A percentile compares a stretch with the other conserved stretches of the same genome.
These are phyloP conservation scores for Coemansia nantahalensis DNA, from an alignment of 192 early-diverging fungal species.

Conservation along the genomic window DNA sequence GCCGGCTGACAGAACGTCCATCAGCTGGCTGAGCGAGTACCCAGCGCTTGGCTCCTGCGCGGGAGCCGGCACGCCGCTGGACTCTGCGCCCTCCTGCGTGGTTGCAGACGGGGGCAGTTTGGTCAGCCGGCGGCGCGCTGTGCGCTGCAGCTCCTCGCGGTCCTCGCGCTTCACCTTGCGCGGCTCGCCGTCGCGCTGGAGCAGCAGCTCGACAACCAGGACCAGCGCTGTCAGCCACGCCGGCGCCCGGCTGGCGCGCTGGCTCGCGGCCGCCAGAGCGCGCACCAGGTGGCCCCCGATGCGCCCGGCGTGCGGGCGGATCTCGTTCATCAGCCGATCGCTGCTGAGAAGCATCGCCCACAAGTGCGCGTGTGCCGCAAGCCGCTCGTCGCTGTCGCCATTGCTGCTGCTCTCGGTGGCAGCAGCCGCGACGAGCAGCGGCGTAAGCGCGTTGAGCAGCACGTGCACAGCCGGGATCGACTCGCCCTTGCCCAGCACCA, in stretches of 20 bases:
- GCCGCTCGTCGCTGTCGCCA: conserved; percentile 20
- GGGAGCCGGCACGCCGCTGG: conserved; percentile 6
- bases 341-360: conserved; percentile 50
- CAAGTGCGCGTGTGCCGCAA: conserved; percentile 43
- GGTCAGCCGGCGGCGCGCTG: conserved; percentile 36
- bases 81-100: conserved; percentile 4
- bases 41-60: conserved; percentile 3
- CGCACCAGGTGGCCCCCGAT: conserved; percentile 20
- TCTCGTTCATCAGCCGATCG: conserved; percentile 27
- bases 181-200: conserved; percentile 42
- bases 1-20: conserved; percentile 2
- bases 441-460: conserved; percentile 35
- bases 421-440: conserved; percentile 23
- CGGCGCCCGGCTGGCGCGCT: conserved; percentile 23
- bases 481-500: conserved; percentile 40
- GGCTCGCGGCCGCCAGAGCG: conserved; percentile 33
- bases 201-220: conserved; percentile 42
- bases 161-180: conserved; percentile 15
- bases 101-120: conserved; percentile 44
- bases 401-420: not conserved
- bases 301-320: conserved; percentile 20
- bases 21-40: conserved; percentile 7
- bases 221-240: conserved; percentile 39
- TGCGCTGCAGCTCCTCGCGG: conserved; percentile 38
- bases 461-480: conserved; percentile 15